phyloP scores from a whole-genome alignment of 75 land plant species.

The Azolla pinnata region DNA sequence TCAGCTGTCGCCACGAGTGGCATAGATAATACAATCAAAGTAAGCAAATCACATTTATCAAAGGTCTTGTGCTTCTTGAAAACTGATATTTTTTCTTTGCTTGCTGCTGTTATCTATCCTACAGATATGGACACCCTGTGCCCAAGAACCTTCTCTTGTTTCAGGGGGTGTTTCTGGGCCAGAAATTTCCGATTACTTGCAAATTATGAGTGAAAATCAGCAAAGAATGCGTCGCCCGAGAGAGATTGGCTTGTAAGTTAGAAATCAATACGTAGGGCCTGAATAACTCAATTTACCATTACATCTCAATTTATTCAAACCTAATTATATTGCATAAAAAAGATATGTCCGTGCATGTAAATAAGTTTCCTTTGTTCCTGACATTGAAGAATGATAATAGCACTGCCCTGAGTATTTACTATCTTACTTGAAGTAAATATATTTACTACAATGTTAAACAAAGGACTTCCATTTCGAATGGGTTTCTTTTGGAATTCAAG shows the following conservation, averaged over 20 bases:
- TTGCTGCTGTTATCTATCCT: too few species aligned
- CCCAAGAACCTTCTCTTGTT: conserved; percentile 52
- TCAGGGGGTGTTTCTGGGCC: conserved; percentile 64
- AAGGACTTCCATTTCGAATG: too few species aligned
- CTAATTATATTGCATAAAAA: not conserved
- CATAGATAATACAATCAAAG: conserved; percentile 94
- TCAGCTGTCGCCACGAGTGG: conserved; percentile 94
- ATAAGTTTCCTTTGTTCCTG: too few species aligned
- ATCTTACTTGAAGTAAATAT: too few species aligned
- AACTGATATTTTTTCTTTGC: too few species aligned
- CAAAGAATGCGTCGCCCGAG: conserved; percentile 45
- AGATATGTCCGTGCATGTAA: too few species aligned
- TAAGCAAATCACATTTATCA: too few species aligned
- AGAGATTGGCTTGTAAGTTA: conserved; percentile 66
- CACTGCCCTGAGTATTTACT: too few species aligned
- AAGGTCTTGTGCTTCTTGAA: too few species aligned
- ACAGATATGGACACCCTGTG: conserved; percentile 91
- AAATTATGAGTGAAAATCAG: conserved; percentile 71
- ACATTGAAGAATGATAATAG: too few species aligned
- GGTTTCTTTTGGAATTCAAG: too few species aligned
- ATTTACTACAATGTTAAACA: too few species aligned
- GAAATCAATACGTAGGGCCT: not conserved
- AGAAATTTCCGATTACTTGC: conserved; percentile 47
- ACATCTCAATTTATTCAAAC: not conserved
- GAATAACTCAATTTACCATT: not conserved